These are phyloP conservation scores for Chytriomyces hyalinus DNA, from an alignment of 192 early-diverging fungal species.

Conservation along the genomic window DNA sequence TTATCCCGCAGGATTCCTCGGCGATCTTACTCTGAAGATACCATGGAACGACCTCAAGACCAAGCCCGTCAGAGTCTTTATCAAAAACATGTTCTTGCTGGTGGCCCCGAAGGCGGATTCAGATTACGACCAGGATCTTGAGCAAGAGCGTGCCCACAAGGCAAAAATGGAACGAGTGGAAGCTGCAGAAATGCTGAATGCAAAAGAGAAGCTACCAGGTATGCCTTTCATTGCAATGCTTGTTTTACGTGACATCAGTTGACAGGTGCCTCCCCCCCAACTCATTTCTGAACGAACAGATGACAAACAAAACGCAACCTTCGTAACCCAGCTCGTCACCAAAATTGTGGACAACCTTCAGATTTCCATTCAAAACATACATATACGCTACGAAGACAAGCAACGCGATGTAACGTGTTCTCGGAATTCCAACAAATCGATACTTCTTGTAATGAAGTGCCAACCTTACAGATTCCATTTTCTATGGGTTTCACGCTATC, in stretches of 20 bases:
- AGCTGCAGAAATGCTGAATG: constrained; percentile 68
- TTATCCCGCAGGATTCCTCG: constrained; percentile 73
- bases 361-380: constrained; percentile 92
- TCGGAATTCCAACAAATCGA: background rate
- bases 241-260: background rate
- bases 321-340: constrained; percentile 85
- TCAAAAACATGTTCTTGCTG: constrained; percentile 88
- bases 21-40: constrained; percentile 89
- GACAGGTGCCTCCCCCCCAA: background rate
- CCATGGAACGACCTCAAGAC: constrained; percentile 97
- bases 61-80: constrained; percentile 86
- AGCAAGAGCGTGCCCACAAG: constrained; percentile 76
- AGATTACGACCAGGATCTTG: constrained; percentile 82
- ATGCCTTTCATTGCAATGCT: background rate
- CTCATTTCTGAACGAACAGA: constrained; percentile 4
- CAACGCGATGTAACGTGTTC: background rate
- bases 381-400: constrained; percentile 92
- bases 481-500: constrained; percentile 86
- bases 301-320: constrained; percentile 68
- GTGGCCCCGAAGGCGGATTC: constrained; percentile 78
- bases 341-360: constrained; percentile 98
- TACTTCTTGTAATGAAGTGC: background rate
- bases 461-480: constrained; percentile 66
- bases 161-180: constrained; percentile 84
- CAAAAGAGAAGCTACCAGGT: constrained; percentile 42